Percentiles rank a stretch among this genome's conserved stretches.
Evolutionary conservation across 1,284 basidiomycete genomes (phyloP).

Genomic region (Heterobasidion occidentale): DNA sequence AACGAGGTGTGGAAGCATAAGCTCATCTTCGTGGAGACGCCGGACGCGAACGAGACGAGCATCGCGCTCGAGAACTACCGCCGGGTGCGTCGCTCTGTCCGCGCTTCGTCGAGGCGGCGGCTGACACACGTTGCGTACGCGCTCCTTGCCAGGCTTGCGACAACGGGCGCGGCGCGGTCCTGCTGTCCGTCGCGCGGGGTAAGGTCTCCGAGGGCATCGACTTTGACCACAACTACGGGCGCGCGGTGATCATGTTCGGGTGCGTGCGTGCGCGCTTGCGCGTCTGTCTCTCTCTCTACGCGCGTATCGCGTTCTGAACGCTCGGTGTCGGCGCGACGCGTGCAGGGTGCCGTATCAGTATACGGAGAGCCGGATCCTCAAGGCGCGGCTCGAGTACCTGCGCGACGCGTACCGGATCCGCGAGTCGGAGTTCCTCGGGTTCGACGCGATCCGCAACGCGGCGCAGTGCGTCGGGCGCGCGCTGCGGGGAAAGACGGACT

Average conservation of each 20-base stretch:
- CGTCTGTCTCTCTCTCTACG: too few species aligned
- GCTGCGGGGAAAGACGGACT: slow-evolving; percentile 96
- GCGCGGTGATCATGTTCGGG: slow-evolving; percentile 99
- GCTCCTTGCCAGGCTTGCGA: slow-evolving; percentile 77
- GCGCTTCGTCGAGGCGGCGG: not conserved
- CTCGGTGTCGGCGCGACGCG: not conserved
- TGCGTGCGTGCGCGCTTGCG: slow-evolving; percentile 25
- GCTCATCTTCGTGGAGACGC: slow-evolving; percentile 98
- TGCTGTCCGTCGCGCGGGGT: slow-evolving; percentile 95
- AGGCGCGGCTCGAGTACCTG: slow-evolving; percentile 94
- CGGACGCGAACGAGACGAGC: slow-evolving; percentile 98
- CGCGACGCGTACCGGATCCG: slow-evolving; percentile 98
- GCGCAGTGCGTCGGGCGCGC: slow-evolving; percentile 99
- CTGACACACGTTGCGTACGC: not conserved
- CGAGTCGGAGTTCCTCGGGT: slow-evolving; percentile 97
- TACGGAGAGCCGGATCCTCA: slow-evolving; percentile 96
- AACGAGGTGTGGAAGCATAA: slow-evolving; percentile 99
- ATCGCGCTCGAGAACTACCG: slow-evolving; percentile 98
- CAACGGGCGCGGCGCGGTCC: slow-evolving; percentile 94
- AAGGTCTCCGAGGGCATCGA: slow-evolving; percentile 99
- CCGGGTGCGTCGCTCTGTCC: slow-evolving; percentile 47
- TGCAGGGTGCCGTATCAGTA: slow-evolving; percentile 94
- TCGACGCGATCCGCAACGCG: slow-evolving; percentile 99
- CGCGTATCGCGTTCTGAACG: not conserved
- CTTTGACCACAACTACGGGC: slow-evolving; percentile 99